A percentile compares a stretch with the other conserved stretches of the same genome.
phyloP scores from a whole-genome alignment of 208 protist species.

The Spongospora subterranea region DNA sequence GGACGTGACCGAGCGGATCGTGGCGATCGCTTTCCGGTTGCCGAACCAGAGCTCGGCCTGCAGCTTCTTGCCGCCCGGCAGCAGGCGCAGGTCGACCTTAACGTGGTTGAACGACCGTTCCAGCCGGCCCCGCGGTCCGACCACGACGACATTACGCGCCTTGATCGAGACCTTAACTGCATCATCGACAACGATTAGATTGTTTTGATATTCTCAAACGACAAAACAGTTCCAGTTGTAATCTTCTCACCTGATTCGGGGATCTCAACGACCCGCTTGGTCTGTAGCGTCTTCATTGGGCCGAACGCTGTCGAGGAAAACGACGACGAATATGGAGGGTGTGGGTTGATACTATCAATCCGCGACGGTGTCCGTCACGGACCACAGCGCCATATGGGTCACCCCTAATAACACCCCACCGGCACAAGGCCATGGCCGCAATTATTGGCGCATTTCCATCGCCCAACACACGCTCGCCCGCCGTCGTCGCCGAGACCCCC shows the following conservation, averaged over 20 bases:
- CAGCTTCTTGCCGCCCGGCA: slow-evolving; percentile 44
- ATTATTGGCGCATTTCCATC: not conserved
- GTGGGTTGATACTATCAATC: not conserved
- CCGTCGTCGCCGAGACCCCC: no score
- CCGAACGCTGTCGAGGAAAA: not conserved
- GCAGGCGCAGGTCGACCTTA: slow-evolving; percentile 81
- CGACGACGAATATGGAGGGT: not conserved
- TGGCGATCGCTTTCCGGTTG: slow-evolving; percentile 88
- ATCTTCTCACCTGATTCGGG: slow-evolving; percentile 57
- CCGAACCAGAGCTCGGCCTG: slow-evolving; percentile 92
- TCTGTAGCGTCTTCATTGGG: slow-evolving; percentile 57
- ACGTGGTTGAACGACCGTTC: slow-evolving; percentile 88
- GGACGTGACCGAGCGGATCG: slow-evolving; percentile 90
- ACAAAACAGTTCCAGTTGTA: no score
- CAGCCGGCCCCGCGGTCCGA: slow-evolving; percentile 92
- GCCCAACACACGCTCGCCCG: no score
- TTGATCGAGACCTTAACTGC: slow-evolving; percentile 81
- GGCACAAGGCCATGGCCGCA: slow-evolving; percentile 23
- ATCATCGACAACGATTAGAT: not conserved
- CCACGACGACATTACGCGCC: slow-evolving; percentile 87
- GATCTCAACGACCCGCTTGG: slow-evolving; percentile 59
- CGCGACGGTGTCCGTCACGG: not conserved
- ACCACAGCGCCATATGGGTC: not conserved
- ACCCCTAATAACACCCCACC: not conserved
- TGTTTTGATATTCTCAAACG: not conserved